A percentile compares a stretch with the other conserved stretches of the same genome.
Evolutionary conservation across 352 stramenopile genomes (phyloP).

Genomic region (Globisporangium perplexum): DNA sequence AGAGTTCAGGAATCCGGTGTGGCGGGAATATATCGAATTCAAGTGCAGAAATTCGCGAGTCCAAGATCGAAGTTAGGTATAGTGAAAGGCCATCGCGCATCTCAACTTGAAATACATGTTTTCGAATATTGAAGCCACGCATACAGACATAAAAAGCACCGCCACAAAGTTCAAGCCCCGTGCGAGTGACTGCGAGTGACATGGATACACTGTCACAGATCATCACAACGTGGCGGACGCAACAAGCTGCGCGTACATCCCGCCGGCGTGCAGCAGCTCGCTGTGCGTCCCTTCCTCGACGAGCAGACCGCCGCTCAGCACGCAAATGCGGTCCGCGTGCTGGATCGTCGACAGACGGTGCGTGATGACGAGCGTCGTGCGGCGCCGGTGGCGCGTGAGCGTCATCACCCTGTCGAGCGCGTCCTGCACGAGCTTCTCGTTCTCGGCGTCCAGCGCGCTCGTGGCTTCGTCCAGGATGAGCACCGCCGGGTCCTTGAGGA

Average conservation of each 20-base stretch:
- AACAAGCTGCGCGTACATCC: slow-evolving; percentile 19
- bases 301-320: slow-evolving; percentile 20
- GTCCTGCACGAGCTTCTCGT: slow-evolving; percentile 47
- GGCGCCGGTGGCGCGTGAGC: slow-evolving; percentile 12
- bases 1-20: background rate
- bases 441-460: slow-evolving; percentile 83
- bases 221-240: background rate
- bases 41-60: background rate
- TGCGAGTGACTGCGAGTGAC: background rate
- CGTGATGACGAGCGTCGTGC: slow-evolving; percentile 86
- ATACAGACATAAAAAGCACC: background rate
- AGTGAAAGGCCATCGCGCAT: background rate
- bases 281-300: slow-evolving; percentile 24
- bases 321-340: slow-evolving; percentile 23
- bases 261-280: slow-evolving; percentile 13
- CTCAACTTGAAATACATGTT: background rate
- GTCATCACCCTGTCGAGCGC: slow-evolving; percentile 23
- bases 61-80: background rate
- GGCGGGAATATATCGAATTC: background rate
- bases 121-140: background rate
- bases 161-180: background rate
- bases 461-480: slow-evolving; percentile 70
- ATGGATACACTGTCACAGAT: slow-evolving; percentile 2
- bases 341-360: slow-evolving; percentile 73
- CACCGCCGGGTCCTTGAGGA: slow-evolving; percentile 27